Percentiles rank a stretch among this genome's conserved stretches.
Conservation (phyloP, 768 basidiomycete genomes). For the Rhodotorula toruloides region DNA sequence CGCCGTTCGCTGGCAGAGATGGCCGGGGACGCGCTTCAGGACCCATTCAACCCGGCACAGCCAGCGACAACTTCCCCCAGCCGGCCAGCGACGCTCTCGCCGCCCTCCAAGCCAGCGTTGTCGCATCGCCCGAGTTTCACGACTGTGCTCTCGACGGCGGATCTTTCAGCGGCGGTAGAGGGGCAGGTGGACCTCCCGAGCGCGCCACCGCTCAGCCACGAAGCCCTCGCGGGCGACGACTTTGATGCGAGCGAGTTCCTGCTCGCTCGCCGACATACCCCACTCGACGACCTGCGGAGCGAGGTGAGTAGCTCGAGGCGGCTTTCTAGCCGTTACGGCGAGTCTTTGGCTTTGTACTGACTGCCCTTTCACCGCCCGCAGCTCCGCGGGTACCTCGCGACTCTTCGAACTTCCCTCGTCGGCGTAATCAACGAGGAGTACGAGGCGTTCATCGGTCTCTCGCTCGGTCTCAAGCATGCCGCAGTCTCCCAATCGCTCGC, state of each 20-base stretch:
- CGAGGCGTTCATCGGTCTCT: constrained; percentile 92
- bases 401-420: constrained; percentile 86
- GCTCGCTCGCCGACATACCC: constrained; percentile 69
- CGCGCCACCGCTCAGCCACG: constrained; percentile 19
- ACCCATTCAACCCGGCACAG: constrained; percentile 2
- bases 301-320: constrained; percentile 53
- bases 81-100: not conserved
- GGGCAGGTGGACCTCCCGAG: constrained; percentile 25
- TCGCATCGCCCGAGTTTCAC: constrained; percentile 20
- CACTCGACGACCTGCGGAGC: constrained; percentile 75
- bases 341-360: not conserved
- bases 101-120: not conserved
- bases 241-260: constrained; percentile 85
- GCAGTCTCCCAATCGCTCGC: constrained; percentile 49
- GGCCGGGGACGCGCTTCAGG: not conserved
- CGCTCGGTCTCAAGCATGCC: constrained; percentile 84
- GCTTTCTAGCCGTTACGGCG: not conserved
- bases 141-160: constrained; percentile 13
- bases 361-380: constrained; percentile 48
- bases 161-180: constrained; percentile 5
- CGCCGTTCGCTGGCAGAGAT: not conserved
- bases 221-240: constrained; percentile 1
- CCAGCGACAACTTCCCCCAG: not conserved
- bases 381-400: constrained; percentile 73
- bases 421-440: constrained; percentile 96